Conservation (phyloP, 176 grass and related monocot species). For the Triticum monococcum region DNA sequence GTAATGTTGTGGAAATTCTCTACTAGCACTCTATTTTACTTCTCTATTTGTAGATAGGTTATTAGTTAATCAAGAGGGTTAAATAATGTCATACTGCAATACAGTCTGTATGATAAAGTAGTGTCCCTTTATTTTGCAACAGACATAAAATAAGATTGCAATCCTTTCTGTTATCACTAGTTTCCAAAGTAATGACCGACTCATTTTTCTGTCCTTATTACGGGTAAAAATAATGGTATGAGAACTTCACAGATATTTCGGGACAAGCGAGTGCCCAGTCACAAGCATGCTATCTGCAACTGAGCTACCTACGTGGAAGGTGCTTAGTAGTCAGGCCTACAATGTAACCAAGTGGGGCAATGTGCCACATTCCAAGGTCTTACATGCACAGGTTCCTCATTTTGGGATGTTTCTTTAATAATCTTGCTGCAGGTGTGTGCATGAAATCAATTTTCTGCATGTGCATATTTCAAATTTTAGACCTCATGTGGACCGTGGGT, state of each 20-base stretch:
- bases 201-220: background rate
- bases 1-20: background rate
- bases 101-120: background rate
- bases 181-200: background rate
- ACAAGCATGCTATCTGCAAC: background rate
- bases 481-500: background rate
- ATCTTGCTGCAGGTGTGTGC: background rate
- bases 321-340: background rate
- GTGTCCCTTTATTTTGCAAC: background rate
- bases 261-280: background rate
- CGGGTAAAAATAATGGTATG: background rate
- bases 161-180: background rate
- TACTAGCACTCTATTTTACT: conserved; percentile 1
- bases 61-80: background rate
- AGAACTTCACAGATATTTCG: background rate
- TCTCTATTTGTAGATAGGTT: background rate
- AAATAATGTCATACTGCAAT: background rate
- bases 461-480: background rate
- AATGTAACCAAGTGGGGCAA: background rate
- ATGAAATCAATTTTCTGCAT: background rate
- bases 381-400: background rate
- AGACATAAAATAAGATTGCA: background rate
- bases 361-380: background rate
- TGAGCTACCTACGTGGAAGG: background rate
- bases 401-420: background rate